Base-by-base conservation (phyloP, 768 basidiomycete species). In the Megacollybia marginata region DNA sequence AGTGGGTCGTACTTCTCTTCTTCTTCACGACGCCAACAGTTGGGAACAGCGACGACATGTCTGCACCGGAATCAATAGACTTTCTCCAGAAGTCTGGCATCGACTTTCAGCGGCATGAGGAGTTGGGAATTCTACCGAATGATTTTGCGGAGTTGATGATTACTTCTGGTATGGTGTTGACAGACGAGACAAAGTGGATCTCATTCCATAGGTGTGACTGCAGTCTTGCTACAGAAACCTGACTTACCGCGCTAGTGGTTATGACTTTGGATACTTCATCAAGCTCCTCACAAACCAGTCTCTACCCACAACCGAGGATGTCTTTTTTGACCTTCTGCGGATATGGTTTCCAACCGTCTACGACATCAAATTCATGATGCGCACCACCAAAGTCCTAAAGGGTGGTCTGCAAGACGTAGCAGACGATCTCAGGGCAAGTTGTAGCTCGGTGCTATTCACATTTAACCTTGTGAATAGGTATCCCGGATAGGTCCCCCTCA, bases 251-350 rank as follows among this genome's bases (percentile, higher is more conserved):
- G 23, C 47, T 61, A 98, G 95, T 66, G 96, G 95, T 45, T 98
- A 98, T 68, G 96, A 99, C 67, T 98, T 99, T 69, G 96, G 96
- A 33, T 99, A 98, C 65, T 88, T 99, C 58, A 83, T 99, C 66
- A 96, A 95, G 65, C 78, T 98, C 38, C 76, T 99, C 46, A 88
- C 90, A 19, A 85, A 80, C 53, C 74, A 85, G 59, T 88, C 92
- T 42, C 69, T 98, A 52, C 96, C 96, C 9, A 82, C 84, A 16
- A 82, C 82, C 20, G 96, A 99, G 69, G 86, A 88, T 54, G 76
- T 79, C 5, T 98, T 98, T 71, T 96, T 97, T 64, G 81, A 88
- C 43, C 79, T 86, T 43, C 75, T 98, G 31, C 77, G 71, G 52
- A 84, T 80, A 55, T 98, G 96, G 95, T 98, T 99, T 67, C 95